Base-by-base conservation (phyloP, 495 filamentous ascomycete genomes). In the Lasiosphaeris hirsuta region DNA sequence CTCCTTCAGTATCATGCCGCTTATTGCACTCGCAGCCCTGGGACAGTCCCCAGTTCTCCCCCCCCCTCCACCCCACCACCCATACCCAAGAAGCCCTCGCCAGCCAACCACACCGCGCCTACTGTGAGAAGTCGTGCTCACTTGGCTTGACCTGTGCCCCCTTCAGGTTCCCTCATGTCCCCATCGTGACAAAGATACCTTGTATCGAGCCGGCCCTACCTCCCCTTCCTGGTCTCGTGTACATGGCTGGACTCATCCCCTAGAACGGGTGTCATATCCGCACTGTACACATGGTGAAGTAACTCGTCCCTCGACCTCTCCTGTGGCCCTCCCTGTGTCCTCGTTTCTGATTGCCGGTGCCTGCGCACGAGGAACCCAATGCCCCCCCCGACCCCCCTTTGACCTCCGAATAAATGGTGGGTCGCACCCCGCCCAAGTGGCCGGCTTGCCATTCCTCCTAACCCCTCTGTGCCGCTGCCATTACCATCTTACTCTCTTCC, bases 351-450 rank as follows among this genome's bases (percentile, higher is more conserved):
- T 55, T 55, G 40, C 23, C 13, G 38, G 42, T 18, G 7, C 15
- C 23, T 30, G 23, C n/a, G 14, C 52, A 55, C 41, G 42, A 45
- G 41, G 53, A 46, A 55, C 41, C 60, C 58, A 50, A 60, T 60
- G 56, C 53, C 60, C 41, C 36, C 59, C 42, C 36, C 34, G 13
- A 41, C 34, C 18, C 41, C 15, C 34, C 40, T n/a, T 41, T 30
- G 52, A 55, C 39, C 61, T 45, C 59, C 61, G 60, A 66, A 66
- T 66, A 69, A 68, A 68, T 64, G 69, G 64, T 68, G 64, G 67
- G 65, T 66, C 66, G 63, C 64, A 63, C 62, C 69, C 68, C 68
- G 63, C 68, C 63, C 57, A 54, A 61, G 51, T 62, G 57, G 51
- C 57, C 39, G 56, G 65, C 60, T 64, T 48, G 61, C 65, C 48